Conservation (phyloP, 345 rosid genomes). For the Kernera saxatilis region DNA sequence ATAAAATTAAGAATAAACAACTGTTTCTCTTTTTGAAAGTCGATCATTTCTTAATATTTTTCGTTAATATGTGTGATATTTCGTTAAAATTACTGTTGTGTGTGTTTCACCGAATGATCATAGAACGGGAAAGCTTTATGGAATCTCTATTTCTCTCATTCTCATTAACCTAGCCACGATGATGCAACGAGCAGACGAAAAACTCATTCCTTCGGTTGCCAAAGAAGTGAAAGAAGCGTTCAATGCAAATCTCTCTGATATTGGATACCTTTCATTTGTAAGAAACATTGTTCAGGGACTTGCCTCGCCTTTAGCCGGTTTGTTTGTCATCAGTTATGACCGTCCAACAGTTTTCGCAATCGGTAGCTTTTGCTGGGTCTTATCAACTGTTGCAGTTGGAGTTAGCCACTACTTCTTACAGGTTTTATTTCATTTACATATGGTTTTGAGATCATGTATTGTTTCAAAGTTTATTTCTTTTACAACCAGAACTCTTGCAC, state of each 20-base stretch:
- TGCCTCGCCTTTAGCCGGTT: slow-evolving; percentile 75
- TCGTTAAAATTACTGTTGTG: not conserved
- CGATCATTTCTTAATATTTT: not conserved
- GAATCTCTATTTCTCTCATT: slow-evolving; percentile 69
- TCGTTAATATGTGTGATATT: not conserved
- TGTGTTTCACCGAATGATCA: slow-evolving; percentile 11
- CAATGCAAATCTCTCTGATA: slow-evolving; percentile 65
- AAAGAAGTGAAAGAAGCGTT: slow-evolving; percentile 89
- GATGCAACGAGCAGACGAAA: slow-evolving; percentile 93
- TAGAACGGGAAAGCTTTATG: slow-evolving; percentile 60
- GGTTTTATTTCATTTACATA: slow-evolving; percentile 21
- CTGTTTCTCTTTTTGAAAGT: not conserved
- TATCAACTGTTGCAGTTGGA: slow-evolving; percentile 78
- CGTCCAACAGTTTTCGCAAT: slow-evolving; percentile 74
- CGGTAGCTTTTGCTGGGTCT: slow-evolving; percentile 75
- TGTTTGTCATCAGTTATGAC: slow-evolving; percentile 59
- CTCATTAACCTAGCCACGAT: slow-evolving; percentile 79
- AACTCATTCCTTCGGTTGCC: slow-evolving; percentile 73
- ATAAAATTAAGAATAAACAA: not conserved
- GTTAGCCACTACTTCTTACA: slow-evolving; percentile 55
- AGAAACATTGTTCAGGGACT: slow-evolving; percentile 85
- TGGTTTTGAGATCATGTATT: slow-evolving; percentile 8
- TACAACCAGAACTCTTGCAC: not conserved
- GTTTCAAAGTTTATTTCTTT: too few relatives aligned
- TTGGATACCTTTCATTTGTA: slow-evolving; percentile 72